Evolutionary conservation across 805 yeast genomes (phyloP).

Genomic region (Candida montana): DNA sequence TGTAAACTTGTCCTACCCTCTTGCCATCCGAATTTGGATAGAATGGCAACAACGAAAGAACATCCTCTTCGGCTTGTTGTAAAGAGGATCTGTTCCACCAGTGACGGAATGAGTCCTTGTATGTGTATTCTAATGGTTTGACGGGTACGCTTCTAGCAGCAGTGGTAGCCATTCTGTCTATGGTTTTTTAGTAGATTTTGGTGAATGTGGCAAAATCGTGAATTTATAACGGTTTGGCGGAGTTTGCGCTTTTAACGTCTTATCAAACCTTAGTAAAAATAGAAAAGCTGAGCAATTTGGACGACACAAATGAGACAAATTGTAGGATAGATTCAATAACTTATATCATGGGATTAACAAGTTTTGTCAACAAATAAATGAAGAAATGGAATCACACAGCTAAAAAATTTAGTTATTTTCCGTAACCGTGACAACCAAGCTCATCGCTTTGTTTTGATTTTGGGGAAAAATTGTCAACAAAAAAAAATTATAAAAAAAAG

Average conservation of each 20-base stretch:
- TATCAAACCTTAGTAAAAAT: not conserved
- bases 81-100: slow-evolving; percentile 37
- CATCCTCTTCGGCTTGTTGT: slow-evolving; percentile 37
- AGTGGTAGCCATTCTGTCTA: slow-evolving; percentile 1
- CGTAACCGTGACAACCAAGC: slow-evolving; percentile 1
- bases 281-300: no score
- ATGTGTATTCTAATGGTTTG: slow-evolving; percentile 14
- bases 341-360: no score
- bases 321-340: no score
- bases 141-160: not conserved
- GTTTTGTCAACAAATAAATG: no score
- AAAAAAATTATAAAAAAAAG: not conserved
- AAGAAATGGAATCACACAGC: no score
- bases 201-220: not conserved
- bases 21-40: slow-evolving; percentile 48
- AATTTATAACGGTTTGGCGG: not conserved
- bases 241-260: slow-evolving; percentile 1
- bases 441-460: slow-evolving; percentile 7
- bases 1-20: slow-evolving; percentile 40
- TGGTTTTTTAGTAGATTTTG: not conserved
- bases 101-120: slow-evolving; percentile 34
- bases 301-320: no score
- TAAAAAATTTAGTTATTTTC: no score
- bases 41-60: slow-evolving; percentile 56
- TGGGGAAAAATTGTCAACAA: slow-evolving; percentile 2